phyloP scores from a whole-genome alignment of 305 asterid genomes.

The Fraxinus floribunda region DNA sequence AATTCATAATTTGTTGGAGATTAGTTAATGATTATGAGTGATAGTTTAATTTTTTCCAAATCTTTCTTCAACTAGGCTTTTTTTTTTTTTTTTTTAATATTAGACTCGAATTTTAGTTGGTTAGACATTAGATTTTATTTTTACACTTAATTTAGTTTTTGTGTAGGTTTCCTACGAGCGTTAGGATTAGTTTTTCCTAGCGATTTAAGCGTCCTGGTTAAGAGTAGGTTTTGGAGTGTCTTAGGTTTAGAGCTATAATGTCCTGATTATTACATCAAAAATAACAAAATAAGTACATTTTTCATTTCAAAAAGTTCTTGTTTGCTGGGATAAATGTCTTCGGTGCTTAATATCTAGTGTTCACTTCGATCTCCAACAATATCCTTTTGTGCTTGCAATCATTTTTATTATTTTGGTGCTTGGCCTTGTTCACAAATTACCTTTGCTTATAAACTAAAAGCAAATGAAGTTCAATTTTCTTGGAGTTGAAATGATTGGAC shows the following conservation, averaged over 20 bases:
- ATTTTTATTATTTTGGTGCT: background rate
- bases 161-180: background rate
- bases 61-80: background rate
- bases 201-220: background rate
- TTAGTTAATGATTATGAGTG: background rate
- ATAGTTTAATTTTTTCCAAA: background rate
- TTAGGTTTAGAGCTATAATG: background rate
- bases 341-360: background rate
- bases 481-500: background rate
- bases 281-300: background rate
- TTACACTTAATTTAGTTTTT: background rate
- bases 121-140: background rate
- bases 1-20: background rate
- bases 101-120: background rate
- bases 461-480: background rate
- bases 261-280: background rate
- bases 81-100: background rate
- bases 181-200: background rate
- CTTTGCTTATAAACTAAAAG: background rate
- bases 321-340: background rate
- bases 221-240: background rate
- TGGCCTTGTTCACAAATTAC: background rate
- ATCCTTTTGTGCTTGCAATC: background rate
- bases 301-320: background rate
- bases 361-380: background rate